Base-by-base conservation (phyloP, 2,329 filamentous ascomycete genomes). In the Alternaria burnsii region DNA sequence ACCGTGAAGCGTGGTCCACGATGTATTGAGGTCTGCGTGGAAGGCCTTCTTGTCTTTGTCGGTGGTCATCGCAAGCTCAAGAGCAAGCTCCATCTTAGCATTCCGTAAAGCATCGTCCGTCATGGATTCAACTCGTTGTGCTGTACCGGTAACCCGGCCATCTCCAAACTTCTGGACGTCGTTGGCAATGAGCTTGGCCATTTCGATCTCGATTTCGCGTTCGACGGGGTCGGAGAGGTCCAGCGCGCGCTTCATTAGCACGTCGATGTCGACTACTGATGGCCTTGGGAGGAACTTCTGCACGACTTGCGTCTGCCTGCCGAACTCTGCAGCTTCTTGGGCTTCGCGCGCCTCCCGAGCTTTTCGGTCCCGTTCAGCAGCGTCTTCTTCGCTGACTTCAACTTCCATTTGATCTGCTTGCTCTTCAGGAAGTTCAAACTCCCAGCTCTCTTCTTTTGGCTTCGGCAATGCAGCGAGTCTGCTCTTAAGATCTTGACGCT, bases 361-460 rank as follows among this genome's bases (percentile, higher is more conserved):
- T 64, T 91, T 88, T 46, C 87, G 86, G 75, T 97, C 93, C 36
- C 91, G 87, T 66, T 94, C 88, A 16, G 91, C 93, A 24, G 87
- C 84, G 71, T 90, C 88, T 76, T 90, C 88, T 71, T 87, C 86
- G n/a, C 81, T 82, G 8, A 85, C 73, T 52, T 89, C 84, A 44
- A 85, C 82, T 3, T 77, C 77, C 51, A 76, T 70, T 3, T 81
- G 72, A 68, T 95, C 92, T 62, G 86, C 82, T 65, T 91, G 85
- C 65, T 97, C 93, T 41, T 96, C 93, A 0, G 94, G 94, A 34
- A 97, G 82, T 75, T 97, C 94, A 46, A 98, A 87, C 69, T 98
- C 95, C 90, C 92, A 98, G 67, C 97, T 94, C 0, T 88, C 91
- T 73, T 97, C 93, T 74, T 97, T 97, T 0, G 95, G 95, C 73